Base-by-base conservation (phyloP, 2,329 filamentous ascomycete species). In the Claviceps quebecensis region DNA sequence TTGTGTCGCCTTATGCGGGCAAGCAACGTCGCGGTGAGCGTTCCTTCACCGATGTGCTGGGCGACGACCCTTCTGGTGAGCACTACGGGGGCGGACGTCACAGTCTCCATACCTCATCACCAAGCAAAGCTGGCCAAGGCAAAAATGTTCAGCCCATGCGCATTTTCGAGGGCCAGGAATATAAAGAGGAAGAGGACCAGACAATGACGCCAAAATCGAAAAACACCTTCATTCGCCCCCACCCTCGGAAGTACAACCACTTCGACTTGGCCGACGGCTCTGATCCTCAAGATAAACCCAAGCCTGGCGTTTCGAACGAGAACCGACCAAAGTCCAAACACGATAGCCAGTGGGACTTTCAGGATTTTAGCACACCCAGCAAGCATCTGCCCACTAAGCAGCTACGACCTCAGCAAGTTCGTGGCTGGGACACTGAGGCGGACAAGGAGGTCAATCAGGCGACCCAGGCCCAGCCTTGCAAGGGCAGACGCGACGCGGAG, bases 341-440 rank as follows among this genome's bases (percentile, higher is more conserved):
- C 63, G 72, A 75, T 53, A 81, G 81, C 56, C 83, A 87, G 55
- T 96, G 91, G 89, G 81, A 81, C 47, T 97, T 97, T 66, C 80
- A 87, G 55, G 89, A 95, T 68, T 95, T 95, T 60, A 72, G 73
- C 16, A 95, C 90, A 0, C 91, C 91, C 0, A 77, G 84, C 57
- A 95, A 95, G 73, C 58, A 69, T 26, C 72, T 79, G 47, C 74
- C 77, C 4, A 70, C 74, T 45, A 86, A 84, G 65, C 65, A 77
- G 22, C 63, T 73, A 50, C 77, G 82, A 54, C 71, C 76, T 40
- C 80, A 88, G 61, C 82, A 93, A 55, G 76, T 83, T 54, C 84
- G 86, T 51, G 84, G 93, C 65, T 94, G 87, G 80, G 84, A 83
- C 58, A 81, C 84, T 47, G 83, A 89, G 46, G 45, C 44, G 14